Percentiles rank a stretch among this genome's conserved stretches.
These are phyloP conservation scores for Pseudogymnoascus sp. DNA, from an alignment of 2,329 filamentous ascomycete genomes.

Conservation along the genomic window DNA sequence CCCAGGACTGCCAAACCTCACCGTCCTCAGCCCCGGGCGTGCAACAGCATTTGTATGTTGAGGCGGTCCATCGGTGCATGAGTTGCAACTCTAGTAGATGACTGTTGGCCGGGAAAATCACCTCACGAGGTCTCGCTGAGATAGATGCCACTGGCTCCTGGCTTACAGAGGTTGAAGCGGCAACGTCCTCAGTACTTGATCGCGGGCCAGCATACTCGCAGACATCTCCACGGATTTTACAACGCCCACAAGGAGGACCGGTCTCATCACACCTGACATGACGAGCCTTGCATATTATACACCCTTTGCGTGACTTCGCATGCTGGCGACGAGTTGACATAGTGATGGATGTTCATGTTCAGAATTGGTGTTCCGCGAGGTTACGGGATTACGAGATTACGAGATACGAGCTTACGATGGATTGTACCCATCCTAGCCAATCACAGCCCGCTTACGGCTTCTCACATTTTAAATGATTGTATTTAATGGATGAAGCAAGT, in stretches of 20 bases:
- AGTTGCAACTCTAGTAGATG: slow-evolving; percentile 23
- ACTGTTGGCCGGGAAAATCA: slow-evolving; percentile 1
- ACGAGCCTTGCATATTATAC: slow-evolving; percentile 25
- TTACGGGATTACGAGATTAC: background rate
- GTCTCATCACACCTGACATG: slow-evolving; percentile 32
- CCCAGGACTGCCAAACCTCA: slow-evolving; percentile 16
- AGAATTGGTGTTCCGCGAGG: background rate
- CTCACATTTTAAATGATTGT: background rate
- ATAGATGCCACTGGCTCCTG: background rate
- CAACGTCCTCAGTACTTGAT: background rate
- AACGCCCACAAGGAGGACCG: slow-evolving; percentile 28
- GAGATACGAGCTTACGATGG: background rate
- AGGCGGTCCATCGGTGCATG: slow-evolving; percentile 22
- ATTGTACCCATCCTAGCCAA: background rate
- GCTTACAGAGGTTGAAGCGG: background rate
- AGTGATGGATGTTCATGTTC: background rate
- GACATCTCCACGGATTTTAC: slow-evolving; percentile 19
- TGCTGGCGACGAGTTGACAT: slow-evolving; percentile 12
- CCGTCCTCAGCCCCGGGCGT: slow-evolving; percentile 17
- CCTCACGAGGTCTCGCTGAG: background rate
- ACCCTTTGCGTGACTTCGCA: slow-evolving; percentile 10
- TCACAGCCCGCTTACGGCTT: background rate
- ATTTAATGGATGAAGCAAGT: background rate
- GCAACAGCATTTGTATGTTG: slow-evolving; percentile 19
- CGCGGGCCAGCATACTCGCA: slow-evolving; percentile 7